Conservation (phyloP, 768 basidiomycete genomes). For the Phallus indusiatus region DNA sequence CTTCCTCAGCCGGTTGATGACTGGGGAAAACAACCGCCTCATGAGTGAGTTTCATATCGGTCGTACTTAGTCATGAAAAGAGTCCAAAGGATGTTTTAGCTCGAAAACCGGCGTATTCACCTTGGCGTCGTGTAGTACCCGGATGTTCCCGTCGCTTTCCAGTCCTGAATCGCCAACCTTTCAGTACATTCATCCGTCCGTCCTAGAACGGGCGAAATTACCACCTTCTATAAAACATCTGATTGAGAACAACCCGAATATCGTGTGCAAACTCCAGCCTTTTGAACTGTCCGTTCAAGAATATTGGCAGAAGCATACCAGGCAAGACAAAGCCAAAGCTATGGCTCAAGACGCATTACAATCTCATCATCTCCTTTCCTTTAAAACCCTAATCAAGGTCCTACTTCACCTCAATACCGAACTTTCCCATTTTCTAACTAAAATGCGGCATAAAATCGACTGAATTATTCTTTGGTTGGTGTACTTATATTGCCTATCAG, state of each 20-base stretch:
- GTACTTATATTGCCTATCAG: too few species aligned
- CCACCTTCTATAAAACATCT: slow-evolving; percentile 24
- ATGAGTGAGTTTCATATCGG: slow-evolving; percentile 39
- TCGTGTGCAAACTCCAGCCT: slow-evolving; percentile 36
- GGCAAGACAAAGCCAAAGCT: background rate
- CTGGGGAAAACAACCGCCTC: slow-evolving; percentile 56
- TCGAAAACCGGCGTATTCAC: slow-evolving; percentile 47
- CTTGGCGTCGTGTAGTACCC: slow-evolving; percentile 33
- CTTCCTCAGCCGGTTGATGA: slow-evolving; percentile 36
- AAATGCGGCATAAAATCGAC: background rate
- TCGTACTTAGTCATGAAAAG: background rate
- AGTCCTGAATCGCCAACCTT: slow-evolving; percentile 33
- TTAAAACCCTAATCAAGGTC: background rate
- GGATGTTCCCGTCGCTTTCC: slow-evolving; percentile 36
- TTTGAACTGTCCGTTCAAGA: slow-evolving; percentile 40
- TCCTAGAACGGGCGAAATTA: slow-evolving; percentile 33
- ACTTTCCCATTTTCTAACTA: background rate
- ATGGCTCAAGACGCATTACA: background rate
- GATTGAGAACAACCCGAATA: slow-evolving; percentile 31
- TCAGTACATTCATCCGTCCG: slow-evolving; percentile 55
- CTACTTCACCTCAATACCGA: background rate
- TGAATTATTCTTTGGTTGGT: background rate
- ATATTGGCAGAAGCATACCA: background rate
- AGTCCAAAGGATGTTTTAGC: slow-evolving; percentile 22
- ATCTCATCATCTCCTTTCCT: background rate